Base-by-base conservation (phyloP, 1,284 basidiomycete species). In the Ceraceosorus bombacis region DNA sequence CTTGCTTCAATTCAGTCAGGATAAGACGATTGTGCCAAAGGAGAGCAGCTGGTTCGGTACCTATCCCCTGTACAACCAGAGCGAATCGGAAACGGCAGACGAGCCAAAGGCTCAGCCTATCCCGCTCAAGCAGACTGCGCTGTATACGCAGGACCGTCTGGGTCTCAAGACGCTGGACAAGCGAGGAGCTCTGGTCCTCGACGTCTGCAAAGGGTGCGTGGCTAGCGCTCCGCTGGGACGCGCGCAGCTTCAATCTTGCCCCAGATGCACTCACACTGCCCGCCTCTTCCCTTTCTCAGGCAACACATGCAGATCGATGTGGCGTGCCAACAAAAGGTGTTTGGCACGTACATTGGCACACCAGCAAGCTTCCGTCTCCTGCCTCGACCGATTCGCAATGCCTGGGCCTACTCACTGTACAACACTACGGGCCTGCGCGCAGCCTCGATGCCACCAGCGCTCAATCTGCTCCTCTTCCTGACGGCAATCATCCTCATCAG, bases 61-160 rank as follows among this genome's bases (percentile, higher is more conserved):
- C 8, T 76, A 71, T 52, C 62, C 68, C 0, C 58, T 72, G 7
- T 64, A 68, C 38, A 65, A 72, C 51, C 57, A 55, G 13, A 61
- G 60, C 43, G 58, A 65, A 3, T 13, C 17, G 39, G 10, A 13
- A 27, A 41, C 37, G 40, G n/a, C n/a, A 27, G 27, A 27, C n/a
- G 5, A n/a, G 5, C 37, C 9, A 6, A 12, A 15, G 5, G 78
- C 69, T 78, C 78, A 71, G 74, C 57, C 78, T 0, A 82, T 90
- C 53, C 86, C 88, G 0, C 86, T 95, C 83, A 81, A 82, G 17
- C 69, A 79, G 55, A 90, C 93, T 69, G 84, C 84, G 5, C 80
- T 95, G 48, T 98, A 95, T 78, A 76, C 73, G 2, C 83, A 90
- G 55, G 89, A 98, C 78, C 90, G 89, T 84, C 89, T 97, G 65